phyloP scores from a whole-genome alignment of 2,329 filamentous ascomycete species.

The Penicillium sp. region DNA sequence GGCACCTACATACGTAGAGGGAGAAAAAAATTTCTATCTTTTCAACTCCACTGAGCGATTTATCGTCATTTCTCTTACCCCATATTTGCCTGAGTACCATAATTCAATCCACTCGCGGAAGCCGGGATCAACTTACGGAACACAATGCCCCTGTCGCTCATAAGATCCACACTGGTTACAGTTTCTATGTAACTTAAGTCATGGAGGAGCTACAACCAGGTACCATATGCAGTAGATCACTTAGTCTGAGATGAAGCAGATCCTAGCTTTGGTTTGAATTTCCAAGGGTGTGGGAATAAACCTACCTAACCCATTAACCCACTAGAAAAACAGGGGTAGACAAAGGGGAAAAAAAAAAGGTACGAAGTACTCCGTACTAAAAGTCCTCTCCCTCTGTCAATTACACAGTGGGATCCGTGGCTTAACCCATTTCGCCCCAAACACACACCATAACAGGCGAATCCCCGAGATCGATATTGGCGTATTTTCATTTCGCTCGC shows the following conservation, averaged over 20 bases:
- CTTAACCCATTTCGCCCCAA: background rate
- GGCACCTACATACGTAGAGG: background rate
- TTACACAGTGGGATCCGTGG: slow-evolving; percentile 2
- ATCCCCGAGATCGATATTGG: background rate
- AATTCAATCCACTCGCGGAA: background rate
- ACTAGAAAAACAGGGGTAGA: background rate
- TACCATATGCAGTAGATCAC: slow-evolving; percentile 11
- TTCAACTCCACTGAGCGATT: slow-evolving; percentile 11
- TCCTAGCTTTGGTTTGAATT: background rate
- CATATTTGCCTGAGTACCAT: slow-evolving; percentile 5
- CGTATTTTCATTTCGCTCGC: background rate
- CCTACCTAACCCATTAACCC: background rate
- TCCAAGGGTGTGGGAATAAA: too few relatives aligned
- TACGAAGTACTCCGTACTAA: background rate
- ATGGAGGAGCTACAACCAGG: background rate
- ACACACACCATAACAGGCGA: background rate
- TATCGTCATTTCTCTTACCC: slow-evolving; percentile 9
- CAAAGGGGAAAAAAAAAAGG: background rate
- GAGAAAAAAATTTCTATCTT: background rate
- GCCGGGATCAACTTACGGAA: background rate
- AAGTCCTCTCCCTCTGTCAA: background rate
- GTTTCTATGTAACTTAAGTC: background rate
- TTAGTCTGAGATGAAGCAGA: slow-evolving; percentile 3
- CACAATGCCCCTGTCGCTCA: background rate
- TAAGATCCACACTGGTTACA: background rate